phyloP scores from a whole-genome alignment of 2,329 filamentous ascomycete species.

The Scorias spongiosa region DNA sequence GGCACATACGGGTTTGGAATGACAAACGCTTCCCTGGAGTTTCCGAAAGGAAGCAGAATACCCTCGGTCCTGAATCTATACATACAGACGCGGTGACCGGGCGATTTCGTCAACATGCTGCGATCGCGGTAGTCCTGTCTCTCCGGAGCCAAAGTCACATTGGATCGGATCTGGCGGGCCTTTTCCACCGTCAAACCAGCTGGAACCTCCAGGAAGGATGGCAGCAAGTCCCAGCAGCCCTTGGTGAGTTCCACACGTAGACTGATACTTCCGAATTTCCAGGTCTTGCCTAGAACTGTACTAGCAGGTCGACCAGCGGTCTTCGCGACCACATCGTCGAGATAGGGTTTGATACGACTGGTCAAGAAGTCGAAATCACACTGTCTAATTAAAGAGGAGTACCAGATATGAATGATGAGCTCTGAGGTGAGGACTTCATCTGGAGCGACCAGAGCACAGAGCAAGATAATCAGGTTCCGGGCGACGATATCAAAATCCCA shows the following conservation, averaged over 20 bases:
- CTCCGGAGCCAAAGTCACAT: slow-evolving; percentile 14
- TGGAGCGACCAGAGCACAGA: slow-evolving; percentile 13
- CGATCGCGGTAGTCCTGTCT: slow-evolving; percentile 22
- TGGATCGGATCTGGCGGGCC: slow-evolving; percentile 14
- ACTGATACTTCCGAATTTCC: slow-evolving; percentile 12
- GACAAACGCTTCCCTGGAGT: slow-evolving; percentile 17
- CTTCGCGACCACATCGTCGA: slow-evolving; percentile 22
- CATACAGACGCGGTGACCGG: slow-evolving; percentile 14
- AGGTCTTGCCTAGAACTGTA: slow-evolving; percentile 20
- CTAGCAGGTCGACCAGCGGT: slow-evolving; percentile 13
- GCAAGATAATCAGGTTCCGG: slow-evolving; percentile 19
- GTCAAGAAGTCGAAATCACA: slow-evolving; percentile 12
- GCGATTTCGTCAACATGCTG: slow-evolving; percentile 11
- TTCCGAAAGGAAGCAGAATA: slow-evolving; percentile 27
- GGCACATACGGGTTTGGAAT: slow-evolving; percentile 23
- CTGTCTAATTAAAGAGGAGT: slow-evolving; percentile 24
- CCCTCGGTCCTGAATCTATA: slow-evolving; percentile 24
- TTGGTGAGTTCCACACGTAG: slow-evolving; percentile 19
- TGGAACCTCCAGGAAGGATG: slow-evolving; percentile 14
- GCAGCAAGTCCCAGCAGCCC: slow-evolving; percentile 18
- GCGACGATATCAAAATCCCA: slow-evolving; percentile 22
- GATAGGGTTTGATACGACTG: slow-evolving; percentile 13
- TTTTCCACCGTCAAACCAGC: slow-evolving; percentile 9
- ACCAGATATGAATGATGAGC: slow-evolving; percentile 31
- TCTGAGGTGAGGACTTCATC: slow-evolving; percentile 13